Base-by-base conservation (phyloP, 306 rosid genomes). In the Oxytropis ochrocephala region DNA sequence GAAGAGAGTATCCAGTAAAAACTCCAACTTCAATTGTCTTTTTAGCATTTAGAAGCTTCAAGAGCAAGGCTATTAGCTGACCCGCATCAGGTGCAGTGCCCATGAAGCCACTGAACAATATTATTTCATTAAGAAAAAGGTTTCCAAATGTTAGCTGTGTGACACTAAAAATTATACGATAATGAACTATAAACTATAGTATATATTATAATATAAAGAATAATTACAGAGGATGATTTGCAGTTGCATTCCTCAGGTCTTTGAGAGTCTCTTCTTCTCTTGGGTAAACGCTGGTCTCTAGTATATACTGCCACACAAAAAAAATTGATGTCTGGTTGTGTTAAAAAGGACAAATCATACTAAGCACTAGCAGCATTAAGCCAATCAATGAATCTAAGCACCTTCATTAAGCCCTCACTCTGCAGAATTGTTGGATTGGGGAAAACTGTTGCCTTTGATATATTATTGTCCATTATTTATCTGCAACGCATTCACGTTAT, bases 1-100 rank as follows among this genome's bases (percentile, higher is more conserved):
- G 96, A 77, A 84, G 88, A 62, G 91, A 84, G 72, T 89, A 86
- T 57, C 91, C 89, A 1, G 88, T 86, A 30, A 78, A 89, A 32
- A 84, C 91, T 52, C 89, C 96, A 6, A 86, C 66, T 70, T 84
- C 86, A 61, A 86, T 86, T 0, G 89, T 86, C 51, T 35, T 77
- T 57, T 77, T 74, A 16, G 85, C 82, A 68, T 63, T 77, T n/a
- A 69, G 0, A 1, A 81, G 44, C 64, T 81, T 60, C 70, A 77
- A 56, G 30, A 81, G 38, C 44, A 77, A 1, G 7, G 71, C 66
- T 12, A 81, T 56, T 6, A 73, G 57, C 43, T 81, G 77, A 7
- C 85, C 76, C 5, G 54, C 75, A 69, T 78, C 78, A 7, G 85
- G 85, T 35, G 83, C 74, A 5, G 78, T 14, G 2, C 71, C 77